phyloP scores from a whole-genome alignment of 192 early-diverging fungal genomes.

The Backusella westeae region DNA sequence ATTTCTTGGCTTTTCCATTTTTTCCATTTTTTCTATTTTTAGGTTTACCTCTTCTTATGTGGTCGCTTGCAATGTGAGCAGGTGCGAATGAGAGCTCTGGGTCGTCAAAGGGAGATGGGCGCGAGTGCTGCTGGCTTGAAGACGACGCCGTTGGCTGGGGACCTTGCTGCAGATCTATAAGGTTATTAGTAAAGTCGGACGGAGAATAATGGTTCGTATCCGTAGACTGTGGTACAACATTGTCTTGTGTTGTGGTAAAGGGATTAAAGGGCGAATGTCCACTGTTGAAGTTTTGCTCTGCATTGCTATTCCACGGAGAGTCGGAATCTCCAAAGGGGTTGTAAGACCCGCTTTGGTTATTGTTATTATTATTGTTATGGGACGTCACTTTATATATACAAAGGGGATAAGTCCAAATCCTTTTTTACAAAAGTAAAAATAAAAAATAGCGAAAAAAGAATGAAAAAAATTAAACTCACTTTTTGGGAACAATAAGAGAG shows the following conservation, averaged over 20 bases:
- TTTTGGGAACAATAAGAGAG: not conserved
- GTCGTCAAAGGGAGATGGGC: not conserved
- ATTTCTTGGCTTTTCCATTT: conserved; percentile 1
- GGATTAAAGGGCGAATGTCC: conserved; percentile 12
- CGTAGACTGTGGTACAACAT: not conserved
- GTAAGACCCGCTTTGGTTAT: not conserved
- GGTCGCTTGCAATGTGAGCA: not conserved
- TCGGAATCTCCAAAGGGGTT: conserved; percentile 14
- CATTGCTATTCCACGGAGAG: conserved; percentile 7
- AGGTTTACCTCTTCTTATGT: not conserved
- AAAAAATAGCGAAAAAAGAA: not conserved
- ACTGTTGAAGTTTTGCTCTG: not conserved
- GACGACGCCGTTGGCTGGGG: conserved; percentile 13
- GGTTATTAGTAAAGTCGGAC: conserved; percentile 1
- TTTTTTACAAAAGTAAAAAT: not conserved
- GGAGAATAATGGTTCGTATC: conserved; percentile 15
- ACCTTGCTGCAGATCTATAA: conserved; percentile 12
- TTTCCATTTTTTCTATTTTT: not conserved
- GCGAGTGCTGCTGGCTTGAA: not conserved
- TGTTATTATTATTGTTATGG: conserved; percentile 17
- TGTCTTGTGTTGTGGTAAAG: conserved; percentile 8
- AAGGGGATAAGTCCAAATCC: not conserved
- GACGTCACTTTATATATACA: conserved; percentile 20
- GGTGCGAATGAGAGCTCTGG: not conserved
- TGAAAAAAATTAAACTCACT: not conserved